Evolutionary conservation across 2,329 filamentous ascomycete species (phyloP).

Genomic region (Microcyclospora pomicola): DNA sequence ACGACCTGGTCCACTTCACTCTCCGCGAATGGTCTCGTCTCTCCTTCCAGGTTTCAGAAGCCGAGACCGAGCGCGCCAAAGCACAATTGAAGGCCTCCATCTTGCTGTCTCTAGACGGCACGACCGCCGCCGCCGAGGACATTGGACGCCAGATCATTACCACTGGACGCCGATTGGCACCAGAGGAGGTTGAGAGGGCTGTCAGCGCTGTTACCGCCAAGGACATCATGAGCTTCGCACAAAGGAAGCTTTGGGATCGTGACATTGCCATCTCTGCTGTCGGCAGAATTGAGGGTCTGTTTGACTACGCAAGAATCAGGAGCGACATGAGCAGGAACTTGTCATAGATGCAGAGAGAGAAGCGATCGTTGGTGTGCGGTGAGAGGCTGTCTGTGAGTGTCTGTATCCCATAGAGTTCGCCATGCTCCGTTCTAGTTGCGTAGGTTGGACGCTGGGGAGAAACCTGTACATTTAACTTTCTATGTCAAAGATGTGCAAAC

Average conservation of each 20-base stretch:
- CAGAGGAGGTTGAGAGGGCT: constrained; percentile 86
- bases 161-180: constrained; percentile 79
- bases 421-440: too few relatives aligned
- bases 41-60: constrained; percentile 70
- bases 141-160: constrained; percentile 98
- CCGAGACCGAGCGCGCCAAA: constrained; percentile 96
- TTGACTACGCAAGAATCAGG: constrained; percentile 65
- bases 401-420: too few relatives aligned
- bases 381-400: too few relatives aligned
- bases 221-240: constrained; percentile 93
- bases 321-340: constrained; percentile 76
- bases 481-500: too few relatives aligned
- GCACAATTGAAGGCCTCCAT: constrained; percentile 98
- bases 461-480: too few relatives aligned
- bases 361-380: too few relatives aligned
- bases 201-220: constrained; percentile 84
- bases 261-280: constrained; percentile 90
- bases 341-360: constrained; percentile 17
- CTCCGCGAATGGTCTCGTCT: constrained; percentile 97
- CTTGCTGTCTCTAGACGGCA: constrained; percentile 91
- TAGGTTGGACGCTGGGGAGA: too few relatives aligned
- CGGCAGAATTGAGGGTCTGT: constrained; percentile 73
- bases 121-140: constrained; percentile 92
- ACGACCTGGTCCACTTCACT: constrained; percentile 95
- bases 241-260: constrained; percentile 92